These are phyloP conservation scores for Besnoitia besnoiti DNA, from an alignment of 169 alveolate species.

Conservation along the genomic window DNA sequence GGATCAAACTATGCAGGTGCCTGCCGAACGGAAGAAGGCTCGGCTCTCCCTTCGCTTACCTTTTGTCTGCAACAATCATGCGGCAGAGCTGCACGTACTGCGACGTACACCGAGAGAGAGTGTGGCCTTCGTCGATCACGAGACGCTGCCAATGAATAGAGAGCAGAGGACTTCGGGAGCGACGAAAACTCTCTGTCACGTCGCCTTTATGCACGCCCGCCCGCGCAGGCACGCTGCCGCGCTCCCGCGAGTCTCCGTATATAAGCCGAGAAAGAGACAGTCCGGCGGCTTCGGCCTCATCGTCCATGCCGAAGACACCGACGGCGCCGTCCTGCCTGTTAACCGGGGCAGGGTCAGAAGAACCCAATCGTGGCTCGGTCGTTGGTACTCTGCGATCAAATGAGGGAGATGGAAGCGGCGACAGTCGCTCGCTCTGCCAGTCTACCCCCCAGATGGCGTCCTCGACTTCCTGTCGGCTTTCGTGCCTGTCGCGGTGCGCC, in stretches of 20 bases:
- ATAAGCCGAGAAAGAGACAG: background rate
- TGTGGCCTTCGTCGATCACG: conserved; percentile 56
- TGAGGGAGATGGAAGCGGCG: too few relatives aligned
- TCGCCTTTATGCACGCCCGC: background rate
- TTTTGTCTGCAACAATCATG: conserved; percentile 34
- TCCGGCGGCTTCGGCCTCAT: background rate
- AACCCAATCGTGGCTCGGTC: too few relatives aligned
- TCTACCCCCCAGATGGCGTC: background rate
- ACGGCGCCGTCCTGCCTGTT: background rate
- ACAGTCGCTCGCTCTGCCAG: background rate
- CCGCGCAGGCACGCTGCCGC: background rate
- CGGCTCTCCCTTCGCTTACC: conserved; percentile 5
- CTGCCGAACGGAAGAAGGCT: background rate
- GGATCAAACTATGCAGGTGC: too few relatives aligned
- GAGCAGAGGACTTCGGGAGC: conserved; percentile 32
- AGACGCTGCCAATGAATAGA: conserved; percentile 48
- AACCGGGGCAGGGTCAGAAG: too few relatives aligned
- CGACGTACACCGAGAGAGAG: background rate
- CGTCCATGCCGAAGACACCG: too few relatives aligned
- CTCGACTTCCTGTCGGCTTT: background rate
- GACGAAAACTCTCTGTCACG: background rate
- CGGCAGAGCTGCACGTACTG: conserved; percentile 46
- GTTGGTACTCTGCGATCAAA: too few relatives aligned
- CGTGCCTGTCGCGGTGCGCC: too few relatives aligned
- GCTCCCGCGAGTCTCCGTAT: background rate